Evolutionary conservation across 148 eudicot species (phyloP).

Genomic region (Dysphania ambrosioides): DNA sequence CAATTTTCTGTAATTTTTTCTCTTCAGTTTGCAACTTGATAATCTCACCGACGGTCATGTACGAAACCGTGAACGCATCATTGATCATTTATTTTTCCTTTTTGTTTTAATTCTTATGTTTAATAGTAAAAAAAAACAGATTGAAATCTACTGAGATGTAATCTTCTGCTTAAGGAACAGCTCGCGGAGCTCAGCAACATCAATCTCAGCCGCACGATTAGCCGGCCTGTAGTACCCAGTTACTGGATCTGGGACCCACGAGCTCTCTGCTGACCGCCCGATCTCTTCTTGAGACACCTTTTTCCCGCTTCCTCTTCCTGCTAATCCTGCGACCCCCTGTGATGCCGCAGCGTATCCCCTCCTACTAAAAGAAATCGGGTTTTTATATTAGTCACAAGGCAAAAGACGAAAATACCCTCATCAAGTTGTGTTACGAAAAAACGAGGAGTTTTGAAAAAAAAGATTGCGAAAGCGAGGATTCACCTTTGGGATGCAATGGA

Average conservation of each 20-base stretch:
- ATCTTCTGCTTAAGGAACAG: constrained; percentile 50
- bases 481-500: constrained; percentile 44
- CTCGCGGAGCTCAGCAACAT: constrained; percentile 61
- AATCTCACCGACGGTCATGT: constrained; percentile 11
- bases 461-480: background rate
- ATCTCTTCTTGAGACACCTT: constrained; percentile 27
- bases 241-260: constrained; percentile 85
- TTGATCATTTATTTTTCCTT: background rate
- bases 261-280: constrained; percentile 29
- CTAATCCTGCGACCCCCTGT: constrained; percentile 27
- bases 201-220: constrained; percentile 42
- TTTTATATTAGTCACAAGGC: background rate
- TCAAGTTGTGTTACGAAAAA: background rate
- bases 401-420: background rate
- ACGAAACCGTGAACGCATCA: constrained; percentile 3
- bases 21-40: background rate
- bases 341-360: constrained; percentile 57
- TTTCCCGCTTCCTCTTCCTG: constrained; percentile 33
- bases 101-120: background rate
- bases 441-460: background rate
- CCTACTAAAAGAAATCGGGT: constrained; percentile 24
- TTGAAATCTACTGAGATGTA: constrained; percentile 20
- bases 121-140: background rate
- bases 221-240: constrained; percentile 84
- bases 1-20: background rate